phyloP scores from a whole-genome alignment of 768 basidiomycete species.

The Trametes sanguinea region DNA sequence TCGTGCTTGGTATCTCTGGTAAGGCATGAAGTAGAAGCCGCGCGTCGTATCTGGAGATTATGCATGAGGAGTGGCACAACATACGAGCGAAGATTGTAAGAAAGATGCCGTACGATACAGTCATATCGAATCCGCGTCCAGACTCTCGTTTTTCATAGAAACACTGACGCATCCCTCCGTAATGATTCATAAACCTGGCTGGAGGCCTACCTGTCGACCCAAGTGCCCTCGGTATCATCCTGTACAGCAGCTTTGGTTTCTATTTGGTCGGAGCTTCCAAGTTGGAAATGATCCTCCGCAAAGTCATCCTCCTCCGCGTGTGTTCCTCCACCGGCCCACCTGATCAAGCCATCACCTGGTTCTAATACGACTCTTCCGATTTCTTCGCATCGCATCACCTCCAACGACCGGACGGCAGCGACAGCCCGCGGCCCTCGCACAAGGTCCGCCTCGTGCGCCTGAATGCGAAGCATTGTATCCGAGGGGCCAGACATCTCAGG shows the following conservation, averaged over 20 bases:
- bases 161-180: background rate
- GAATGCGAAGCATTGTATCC: conserved; percentile 41
- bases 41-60: conserved; percentile 67
- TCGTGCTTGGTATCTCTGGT: conserved; percentile 27
- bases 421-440: conserved; percentile 52
- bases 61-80: background rate
- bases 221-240: conserved; percentile 42
- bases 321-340: conserved; percentile 9
- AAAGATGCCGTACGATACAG: conserved; percentile 22
- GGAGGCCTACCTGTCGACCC: conserved; percentile 80
- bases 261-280: conserved; percentile 5
- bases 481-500: background rate
- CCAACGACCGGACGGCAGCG: conserved; percentile 40
- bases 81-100: conserved; percentile 9
- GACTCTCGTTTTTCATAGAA: background rate
- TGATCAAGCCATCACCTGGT: conserved; percentile 39
- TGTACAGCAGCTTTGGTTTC: background rate
- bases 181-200: conserved; percentile 5
- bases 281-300: conserved; percentile 14
- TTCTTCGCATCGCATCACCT: conserved; percentile 27
- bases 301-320: background rate
- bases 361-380: conserved; percentile 20
- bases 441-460: conserved; percentile 79
- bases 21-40: conserved; percentile 69
- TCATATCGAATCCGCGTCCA: background rate